Conservation (phyloP, 352 stramenopile species). For the Phytophthora megakarya region DNA sequence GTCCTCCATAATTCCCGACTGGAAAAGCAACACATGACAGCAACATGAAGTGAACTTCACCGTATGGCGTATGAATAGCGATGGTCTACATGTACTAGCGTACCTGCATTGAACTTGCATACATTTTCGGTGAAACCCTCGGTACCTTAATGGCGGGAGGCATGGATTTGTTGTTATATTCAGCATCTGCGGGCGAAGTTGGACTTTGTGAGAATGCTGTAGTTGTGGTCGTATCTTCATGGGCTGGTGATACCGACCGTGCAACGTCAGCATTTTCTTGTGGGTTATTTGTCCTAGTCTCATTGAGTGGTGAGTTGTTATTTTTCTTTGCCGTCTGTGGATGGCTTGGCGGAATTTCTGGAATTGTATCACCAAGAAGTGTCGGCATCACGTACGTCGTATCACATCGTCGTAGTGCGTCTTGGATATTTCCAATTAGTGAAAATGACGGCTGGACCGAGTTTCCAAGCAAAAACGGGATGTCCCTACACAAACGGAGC, state of each 20-base stretch:
- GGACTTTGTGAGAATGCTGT: constrained; percentile 1
- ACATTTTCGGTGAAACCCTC: constrained; percentile 33
- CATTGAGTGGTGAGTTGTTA: neutral
- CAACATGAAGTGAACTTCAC: neutral
- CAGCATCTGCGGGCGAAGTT: neutral
- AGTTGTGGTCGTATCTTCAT: constrained; percentile 1
- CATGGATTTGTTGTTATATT: constrained; percentile 18
- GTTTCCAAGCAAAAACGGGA: constrained; percentile 70
- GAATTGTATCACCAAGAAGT: constrained; percentile 13
- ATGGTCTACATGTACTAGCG: constrained; percentile 1
- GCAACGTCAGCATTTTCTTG: neutral
- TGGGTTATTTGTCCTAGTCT: neutral
- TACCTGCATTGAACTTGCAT: constrained; percentile 65
- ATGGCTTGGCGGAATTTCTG: constrained; percentile 4
- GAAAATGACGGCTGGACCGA: constrained; percentile 68
- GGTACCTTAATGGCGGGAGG: constrained; percentile 54
- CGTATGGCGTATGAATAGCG: constrained; percentile 8
- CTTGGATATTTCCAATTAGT: constrained; percentile 72
- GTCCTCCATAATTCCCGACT: constrained; percentile 71
- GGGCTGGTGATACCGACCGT: neutral
- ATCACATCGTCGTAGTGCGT: constrained; percentile 73
- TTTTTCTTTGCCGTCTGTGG: neutral
- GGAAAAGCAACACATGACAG: neutral
- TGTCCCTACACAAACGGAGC: constrained; percentile 40
- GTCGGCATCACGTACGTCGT: constrained; percentile 51